Conservation (phyloP, 768 basidiomycete genomes). For the Mycena floridula region DNA sequence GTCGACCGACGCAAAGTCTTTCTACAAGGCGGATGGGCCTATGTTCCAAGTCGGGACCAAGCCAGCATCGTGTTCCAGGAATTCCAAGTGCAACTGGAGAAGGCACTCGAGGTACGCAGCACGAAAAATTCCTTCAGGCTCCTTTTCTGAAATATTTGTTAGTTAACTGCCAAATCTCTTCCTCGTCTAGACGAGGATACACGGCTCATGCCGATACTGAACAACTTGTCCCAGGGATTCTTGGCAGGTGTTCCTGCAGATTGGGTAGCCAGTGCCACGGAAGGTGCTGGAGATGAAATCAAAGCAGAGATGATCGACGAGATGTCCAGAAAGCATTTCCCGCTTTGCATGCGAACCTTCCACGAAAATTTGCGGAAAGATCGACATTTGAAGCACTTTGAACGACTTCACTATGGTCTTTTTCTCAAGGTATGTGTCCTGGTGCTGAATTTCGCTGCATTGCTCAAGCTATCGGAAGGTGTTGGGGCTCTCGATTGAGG, state of each 20-base stretch:
- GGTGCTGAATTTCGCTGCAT: slow-evolving; percentile 1
- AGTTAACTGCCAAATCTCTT: slow-evolving; percentile 82
- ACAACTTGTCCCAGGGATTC: slow-evolving; percentile 92
- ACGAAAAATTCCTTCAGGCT: background rate
- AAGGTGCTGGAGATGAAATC: slow-evolving; percentile 56
- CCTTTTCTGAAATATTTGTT: slow-evolving; percentile 2
- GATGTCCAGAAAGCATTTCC: slow-evolving; percentile 83
- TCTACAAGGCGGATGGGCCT: slow-evolving; percentile 79
- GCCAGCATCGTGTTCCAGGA: slow-evolving; percentile 86
- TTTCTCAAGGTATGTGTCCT: slow-evolving; percentile 77
- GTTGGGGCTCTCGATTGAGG: slow-evolving; percentile 88
- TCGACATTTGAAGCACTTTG: slow-evolving; percentile 89
- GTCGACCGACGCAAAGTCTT: slow-evolving; percentile 79
- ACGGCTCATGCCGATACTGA: slow-evolving; percentile 80
- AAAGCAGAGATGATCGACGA: slow-evolving; percentile 94
- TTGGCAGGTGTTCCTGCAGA: slow-evolving; percentile 84
- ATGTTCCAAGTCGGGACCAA: slow-evolving; percentile 71
- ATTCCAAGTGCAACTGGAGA: slow-evolving; percentile 67
- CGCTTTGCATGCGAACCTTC: slow-evolving; percentile 89
- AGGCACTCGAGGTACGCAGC: slow-evolving; percentile 63
- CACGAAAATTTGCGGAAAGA: slow-evolving; percentile 75
- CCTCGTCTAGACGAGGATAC: slow-evolving; percentile 94
- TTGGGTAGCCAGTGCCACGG: slow-evolving; percentile 53
- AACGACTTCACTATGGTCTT: slow-evolving; percentile 83
- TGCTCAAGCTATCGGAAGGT: slow-evolving; percentile 44